Conservation (phyloP, 768 basidiomycete species). For the Rhodotorula sphaerocarpa region DNA sequence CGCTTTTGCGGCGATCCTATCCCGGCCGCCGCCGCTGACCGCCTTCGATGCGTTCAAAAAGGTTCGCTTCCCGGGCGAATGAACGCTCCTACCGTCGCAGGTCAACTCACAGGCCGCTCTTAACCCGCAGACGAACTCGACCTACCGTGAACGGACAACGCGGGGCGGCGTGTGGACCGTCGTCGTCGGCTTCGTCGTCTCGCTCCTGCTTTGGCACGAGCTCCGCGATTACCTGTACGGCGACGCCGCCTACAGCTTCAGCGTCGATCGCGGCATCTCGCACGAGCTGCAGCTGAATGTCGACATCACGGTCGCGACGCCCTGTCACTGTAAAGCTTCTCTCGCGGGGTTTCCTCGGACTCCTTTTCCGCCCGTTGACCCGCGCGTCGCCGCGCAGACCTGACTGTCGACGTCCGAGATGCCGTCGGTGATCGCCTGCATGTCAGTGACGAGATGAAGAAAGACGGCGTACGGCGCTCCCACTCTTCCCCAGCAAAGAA, state of each 20-base stretch:
- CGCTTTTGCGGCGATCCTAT: conserved; percentile 6
- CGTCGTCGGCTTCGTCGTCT: conserved; percentile 56
- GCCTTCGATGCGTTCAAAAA: conserved; percentile 67
- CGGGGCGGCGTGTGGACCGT: conserved; percentile 73
- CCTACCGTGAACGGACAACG: conserved; percentile 70
- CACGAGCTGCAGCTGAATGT: conserved; percentile 76
- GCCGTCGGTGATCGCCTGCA: conserved; percentile 86
- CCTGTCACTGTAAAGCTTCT: conserved; percentile 68
- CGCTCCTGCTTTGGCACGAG: conserved; percentile 76
- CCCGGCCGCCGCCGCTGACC: conserved; percentile 46
- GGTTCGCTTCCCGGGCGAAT: background rate
- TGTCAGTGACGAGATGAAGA: conserved; percentile 66
- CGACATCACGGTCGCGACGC: conserved; percentile 86
- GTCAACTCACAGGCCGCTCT: background rate
- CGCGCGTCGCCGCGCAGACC: conserved; percentile 48
- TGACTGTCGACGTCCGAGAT: conserved; percentile 83
- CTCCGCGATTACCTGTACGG: conserved; percentile 87
- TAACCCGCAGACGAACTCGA: conserved; percentile 64
- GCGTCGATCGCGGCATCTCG: conserved; percentile 59
- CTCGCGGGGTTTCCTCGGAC: background rate
- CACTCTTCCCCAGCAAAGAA: background rate
- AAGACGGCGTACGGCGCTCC: conserved; percentile 69
- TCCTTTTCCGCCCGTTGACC: conserved; percentile 10
- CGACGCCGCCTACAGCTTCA: conserved; percentile 82
- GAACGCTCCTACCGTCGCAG: background rate